Evolutionary conservation across 208 protist species (phyloP).

Genomic region (Herpetomonas muscarum): DNA sequence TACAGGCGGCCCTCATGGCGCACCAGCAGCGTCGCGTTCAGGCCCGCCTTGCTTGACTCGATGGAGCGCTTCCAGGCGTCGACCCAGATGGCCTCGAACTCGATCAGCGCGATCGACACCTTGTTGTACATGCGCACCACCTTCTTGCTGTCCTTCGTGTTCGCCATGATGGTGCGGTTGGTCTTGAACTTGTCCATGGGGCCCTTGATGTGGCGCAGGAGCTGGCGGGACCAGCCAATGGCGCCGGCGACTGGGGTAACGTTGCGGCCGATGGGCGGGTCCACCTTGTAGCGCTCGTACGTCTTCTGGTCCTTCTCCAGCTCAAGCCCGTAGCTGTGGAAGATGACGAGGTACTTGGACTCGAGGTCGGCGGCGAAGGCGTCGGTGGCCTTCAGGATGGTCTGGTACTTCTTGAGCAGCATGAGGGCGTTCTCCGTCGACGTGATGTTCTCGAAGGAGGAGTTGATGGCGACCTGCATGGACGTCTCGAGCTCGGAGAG

Average conservation of each 20-base stretch:
- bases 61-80: constrained; percentile 94
- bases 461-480: constrained; percentile 95
- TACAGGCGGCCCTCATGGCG: constrained; percentile 92
- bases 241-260: constrained; percentile 94
- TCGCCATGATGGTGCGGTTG: constrained; percentile 92
- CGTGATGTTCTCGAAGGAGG: constrained; percentile 94
- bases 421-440: constrained; percentile 91
- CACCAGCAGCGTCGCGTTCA: constrained; percentile 95
- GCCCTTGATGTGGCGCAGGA: constrained; percentile 95
- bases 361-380: constrained; percentile 91
- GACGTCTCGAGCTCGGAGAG: constrained; percentile 93
- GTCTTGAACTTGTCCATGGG: constrained; percentile 96
- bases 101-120: constrained; percentile 90
- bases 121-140: constrained; percentile 97
- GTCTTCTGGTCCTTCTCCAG: constrained; percentile 95
- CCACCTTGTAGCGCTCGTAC: constrained; percentile 94
- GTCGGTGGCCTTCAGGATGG: constrained; percentile 86
- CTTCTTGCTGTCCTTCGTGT: constrained; percentile 95
- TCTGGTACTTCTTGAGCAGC: constrained; percentile 93
- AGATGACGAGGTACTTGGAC: constrained; percentile 95
- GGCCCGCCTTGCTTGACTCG: constrained; percentile 89
- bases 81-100: constrained; percentile 96
- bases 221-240: constrained; percentile 94
- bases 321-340: constrained; percentile 95
- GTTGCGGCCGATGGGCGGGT: constrained; percentile 93